A percentile compares a stretch with the other conserved stretches of the same genome.
Evolutionary conservation across 2,329 filamentous ascomycete genomes (phyloP).

Genomic region (Drechslerella stenobrocha): DNA sequence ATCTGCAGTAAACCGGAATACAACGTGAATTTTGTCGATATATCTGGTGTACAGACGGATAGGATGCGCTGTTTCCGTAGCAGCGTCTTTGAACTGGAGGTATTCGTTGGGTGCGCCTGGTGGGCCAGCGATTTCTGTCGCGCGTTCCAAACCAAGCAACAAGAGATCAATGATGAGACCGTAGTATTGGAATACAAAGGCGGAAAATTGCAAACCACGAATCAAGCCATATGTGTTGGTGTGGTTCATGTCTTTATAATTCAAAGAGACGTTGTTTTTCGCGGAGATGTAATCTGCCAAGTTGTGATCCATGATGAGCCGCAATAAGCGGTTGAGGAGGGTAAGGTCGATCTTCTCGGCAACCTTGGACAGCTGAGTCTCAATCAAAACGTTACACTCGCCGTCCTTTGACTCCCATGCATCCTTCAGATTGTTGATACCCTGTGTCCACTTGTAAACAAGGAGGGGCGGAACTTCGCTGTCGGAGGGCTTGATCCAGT

Average conservation of each 20-base stretch:
- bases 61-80: conserved; percentile 88
- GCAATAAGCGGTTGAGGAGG: conserved; percentile 84
- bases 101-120: conserved; percentile 96
- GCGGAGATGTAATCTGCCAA: conserved; percentile 98
- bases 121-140: conserved; percentile 95
- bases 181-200: conserved; percentile 99
- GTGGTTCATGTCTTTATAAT: conserved; percentile 99
- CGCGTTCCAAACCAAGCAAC: conserved; percentile 86
- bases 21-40: conserved; percentile 98
- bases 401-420: conserved; percentile 94
- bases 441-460: conserved; percentile 98
- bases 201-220: conserved; percentile 94
- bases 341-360: conserved; percentile 99
- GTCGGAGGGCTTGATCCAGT: conserved; percentile 99
- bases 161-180: conserved; percentile 92
- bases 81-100: conserved; percentile 89
- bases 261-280: conserved; percentile 98
- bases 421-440: conserved; percentile 94
- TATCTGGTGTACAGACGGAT: conserved; percentile 98
- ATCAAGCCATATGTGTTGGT: conserved; percentile 99
- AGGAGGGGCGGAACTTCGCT: conserved; percentile 93
- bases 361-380: conserved; percentile 97
- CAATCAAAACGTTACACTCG: conserved; percentile 97
- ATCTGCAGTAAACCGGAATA: conserved; percentile 88
- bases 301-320: conserved; percentile 99